A percentile compares a stretch with the other conserved stretches of the same genome.
These are phyloP conservation scores for Plasmodium inui DNA, from an alignment of 169 alveolate genomes.

Conservation along the genomic window DNA sequence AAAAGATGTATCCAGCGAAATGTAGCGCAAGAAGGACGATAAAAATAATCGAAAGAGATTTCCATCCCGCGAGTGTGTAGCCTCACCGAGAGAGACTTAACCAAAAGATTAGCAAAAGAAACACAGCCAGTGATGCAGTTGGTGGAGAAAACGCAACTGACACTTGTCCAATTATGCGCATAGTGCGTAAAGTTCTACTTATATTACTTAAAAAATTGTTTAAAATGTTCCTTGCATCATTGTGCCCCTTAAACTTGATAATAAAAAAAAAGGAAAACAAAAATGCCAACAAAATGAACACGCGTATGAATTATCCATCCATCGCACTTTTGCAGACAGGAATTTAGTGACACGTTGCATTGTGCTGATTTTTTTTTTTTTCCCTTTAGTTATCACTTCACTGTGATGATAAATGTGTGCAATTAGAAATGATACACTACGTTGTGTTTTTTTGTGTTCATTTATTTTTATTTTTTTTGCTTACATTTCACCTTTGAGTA, in stretches of 20 bases:
- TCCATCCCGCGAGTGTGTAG: neutral
- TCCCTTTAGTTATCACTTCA: neutral
- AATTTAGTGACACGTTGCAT: neutral
- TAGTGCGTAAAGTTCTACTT: neutral
- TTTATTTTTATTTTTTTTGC: neutral
- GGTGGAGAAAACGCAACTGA: neutral
- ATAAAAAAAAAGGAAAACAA: neutral
- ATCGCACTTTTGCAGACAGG: neutral
- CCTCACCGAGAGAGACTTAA: neutral
- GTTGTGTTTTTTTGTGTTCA: neutral
- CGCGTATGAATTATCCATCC: neutral
- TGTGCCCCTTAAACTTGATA: neutral
- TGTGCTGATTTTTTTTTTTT: neutral
- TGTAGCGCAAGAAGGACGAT: neutral
- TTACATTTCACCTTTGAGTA: neutral
- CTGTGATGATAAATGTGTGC: neutral
- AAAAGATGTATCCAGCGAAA: slow-evolving; percentile 1
- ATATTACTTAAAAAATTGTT: neutral
- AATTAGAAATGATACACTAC: neutral
- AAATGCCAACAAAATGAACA: neutral
- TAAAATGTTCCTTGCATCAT: neutral
- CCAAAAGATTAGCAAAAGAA: neutral
- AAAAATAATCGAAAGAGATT: neutral
- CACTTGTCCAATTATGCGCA: neutral
- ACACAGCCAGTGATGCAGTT: neutral